Base-by-base conservation (phyloP, 768 basidiomycete species). In the Grammothele lineata region DNA sequence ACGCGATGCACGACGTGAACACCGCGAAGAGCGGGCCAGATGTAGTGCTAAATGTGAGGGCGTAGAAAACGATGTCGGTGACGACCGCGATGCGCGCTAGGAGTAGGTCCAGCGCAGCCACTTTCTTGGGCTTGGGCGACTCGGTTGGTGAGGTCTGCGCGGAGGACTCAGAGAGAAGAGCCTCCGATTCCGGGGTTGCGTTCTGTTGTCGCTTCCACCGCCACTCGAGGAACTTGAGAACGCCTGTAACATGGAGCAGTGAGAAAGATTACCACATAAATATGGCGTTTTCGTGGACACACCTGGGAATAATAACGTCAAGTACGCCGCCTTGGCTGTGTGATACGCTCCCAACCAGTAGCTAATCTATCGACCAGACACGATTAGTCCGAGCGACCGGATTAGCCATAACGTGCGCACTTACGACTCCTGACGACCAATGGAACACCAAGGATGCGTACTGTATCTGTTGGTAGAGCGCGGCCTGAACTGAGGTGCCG, bases 291-390 rank as follows among this genome's bases (percentile, higher is more conserved):
- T n/a, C n/a, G n/a, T n/a, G 14, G 9, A 62, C 77, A 48, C 61
- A 88, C 87, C n/a, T 11, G 88, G 88, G 9, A 90, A 65, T 21
- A 87, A 56, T 17, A 77, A 33, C 2, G 77, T 66, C 50, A 89
- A 64, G 55, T 76, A 75, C 2, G 76, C 10, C 0, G 85, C 83
- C 3, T 84, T 75, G 0, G 70, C 47, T 2, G 43, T 43, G 34
- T 47, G 47, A 14, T 43, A 26, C 9, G 36, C 37, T 26, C 78
- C 83, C 6, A 87, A 56, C 68, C 74, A 88, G 57, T 88, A 88
- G 19, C 85, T 85, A 18, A 82, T 61, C 87, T 88, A 42, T 26
- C 11, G 39, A 7, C 40, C 19, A 37, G 24, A 15, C 23, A 34
- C 42, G n/a, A n/a, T n/a, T 40, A 17, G 32, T 8, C 15, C 4